These are phyloP conservation scores for Chlamydomonas applanata DNA, from an alignment of 139 green algal species.

Conservation along the genomic window DNA sequence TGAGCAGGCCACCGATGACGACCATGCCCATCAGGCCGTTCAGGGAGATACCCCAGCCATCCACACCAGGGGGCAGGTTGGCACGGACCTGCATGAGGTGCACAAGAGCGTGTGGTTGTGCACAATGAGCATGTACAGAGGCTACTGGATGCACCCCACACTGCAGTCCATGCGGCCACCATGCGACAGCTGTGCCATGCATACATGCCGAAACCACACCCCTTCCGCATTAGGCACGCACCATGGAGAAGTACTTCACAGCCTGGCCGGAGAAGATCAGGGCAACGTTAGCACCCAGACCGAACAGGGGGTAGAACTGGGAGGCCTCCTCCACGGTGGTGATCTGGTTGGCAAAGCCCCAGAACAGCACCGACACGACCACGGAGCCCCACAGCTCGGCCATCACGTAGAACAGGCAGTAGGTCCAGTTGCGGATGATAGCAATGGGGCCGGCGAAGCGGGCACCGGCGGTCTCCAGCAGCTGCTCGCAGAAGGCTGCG, in stretches of 20 bases:
- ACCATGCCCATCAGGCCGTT: conserved; percentile 97
- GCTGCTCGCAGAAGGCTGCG: conserved; percentile 70
- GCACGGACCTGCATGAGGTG: conserved; percentile 63
- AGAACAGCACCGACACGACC: conserved; percentile 99
- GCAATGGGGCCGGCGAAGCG: conserved; percentile 93
- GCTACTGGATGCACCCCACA: too few relatives aligned
- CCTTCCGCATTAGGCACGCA: too few relatives aligned
- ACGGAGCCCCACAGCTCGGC: conserved; percentile 98
- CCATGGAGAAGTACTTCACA: conserved; percentile 96
- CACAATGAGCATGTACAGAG: too few relatives aligned
- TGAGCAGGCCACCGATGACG: conserved; percentile 84
- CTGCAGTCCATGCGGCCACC: too few relatives aligned
- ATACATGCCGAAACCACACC: too few relatives aligned
- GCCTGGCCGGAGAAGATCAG: conserved; percentile 96
- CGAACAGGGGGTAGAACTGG: conserved; percentile 98
- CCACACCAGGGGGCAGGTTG: conserved; percentile 87
- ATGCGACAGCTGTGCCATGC: too few relatives aligned
- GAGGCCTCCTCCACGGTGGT: conserved; percentile 98
- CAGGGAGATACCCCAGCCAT: conserved; percentile 96
- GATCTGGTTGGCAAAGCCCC: conserved; percentile 98
- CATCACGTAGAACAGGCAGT: conserved; percentile 99
- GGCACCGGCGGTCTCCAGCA: conserved; percentile 72
- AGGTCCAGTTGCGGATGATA: conserved; percentile 99
- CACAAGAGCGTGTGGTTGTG: too few relatives aligned
- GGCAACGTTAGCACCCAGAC: conserved; percentile 96